phyloP scores from a whole-genome alignment of 1,139 yeast genomes.

The Candida mesenterica region DNA sequence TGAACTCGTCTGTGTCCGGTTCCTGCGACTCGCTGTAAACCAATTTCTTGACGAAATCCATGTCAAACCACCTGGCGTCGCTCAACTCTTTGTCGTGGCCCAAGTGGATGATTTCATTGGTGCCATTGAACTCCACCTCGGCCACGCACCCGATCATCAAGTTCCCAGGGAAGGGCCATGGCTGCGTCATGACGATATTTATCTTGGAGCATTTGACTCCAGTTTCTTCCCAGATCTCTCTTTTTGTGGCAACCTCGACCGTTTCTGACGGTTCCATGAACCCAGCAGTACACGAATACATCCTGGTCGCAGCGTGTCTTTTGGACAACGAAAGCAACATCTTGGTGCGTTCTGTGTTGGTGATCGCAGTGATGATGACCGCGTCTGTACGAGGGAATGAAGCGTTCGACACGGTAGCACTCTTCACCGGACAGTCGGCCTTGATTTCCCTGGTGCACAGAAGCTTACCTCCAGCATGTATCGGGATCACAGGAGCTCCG shows the following conservation, averaged over 20 bases:
- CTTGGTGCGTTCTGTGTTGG: constrained; percentile 58
- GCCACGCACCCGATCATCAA: constrained; percentile 93
- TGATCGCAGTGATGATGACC: constrained; percentile 77
- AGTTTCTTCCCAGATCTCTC: constrained; percentile 96
- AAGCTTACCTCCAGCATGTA: constrained; percentile 82
- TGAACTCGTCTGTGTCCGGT: constrained; percentile 22
- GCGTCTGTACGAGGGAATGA: constrained; percentile 93
- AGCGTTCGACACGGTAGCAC: constrained; percentile 52
- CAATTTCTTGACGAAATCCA: constrained; percentile 48
- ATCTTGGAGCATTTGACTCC: constrained; percentile 71
- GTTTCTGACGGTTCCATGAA: constrained; percentile 95
- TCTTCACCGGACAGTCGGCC: constrained; percentile 52
- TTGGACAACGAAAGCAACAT: constrained; percentile 70
- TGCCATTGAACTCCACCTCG: constrained; percentile 58
- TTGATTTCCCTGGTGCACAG: constrained; percentile 44
- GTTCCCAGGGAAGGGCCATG: constrained; percentile 96
- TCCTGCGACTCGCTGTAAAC: constrained; percentile 33
- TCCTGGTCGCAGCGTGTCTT: constrained; percentile 43
- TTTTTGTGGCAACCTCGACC: constrained; percentile 78
- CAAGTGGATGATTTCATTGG: constrained; percentile 59
- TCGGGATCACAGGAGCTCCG: constrained; percentile 66
- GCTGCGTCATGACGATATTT: constrained; percentile 68
- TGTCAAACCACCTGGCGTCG: constrained; percentile 83
- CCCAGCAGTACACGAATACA: constrained; percentile 90
- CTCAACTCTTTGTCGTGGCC: constrained; percentile 82